Evolutionary conservation across 2,329 filamentous ascomycete species (phyloP), one percentile per base, ranked within the genome.

Genomic region (Diatrype stigma): DNA sequence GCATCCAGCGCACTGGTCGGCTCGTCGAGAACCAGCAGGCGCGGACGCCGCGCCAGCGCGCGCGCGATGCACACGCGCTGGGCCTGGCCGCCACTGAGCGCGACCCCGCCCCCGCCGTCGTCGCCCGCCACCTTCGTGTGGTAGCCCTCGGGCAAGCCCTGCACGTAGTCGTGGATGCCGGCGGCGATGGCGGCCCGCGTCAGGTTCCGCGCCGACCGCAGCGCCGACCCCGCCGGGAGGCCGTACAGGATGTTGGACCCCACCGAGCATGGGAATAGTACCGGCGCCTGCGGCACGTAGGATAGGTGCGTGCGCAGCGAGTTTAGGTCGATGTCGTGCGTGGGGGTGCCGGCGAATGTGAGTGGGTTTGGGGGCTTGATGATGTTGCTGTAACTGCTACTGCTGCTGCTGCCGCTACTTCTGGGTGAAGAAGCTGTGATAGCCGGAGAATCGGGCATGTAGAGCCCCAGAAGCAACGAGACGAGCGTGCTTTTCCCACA

Each of bases 401-500:
- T 16, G 34, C 16, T 16, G n/a, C 0, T 37, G 16, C 3, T 12
- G 1, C 6, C 2, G 40, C 28, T 11, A 4, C 10, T 30, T 30
- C 26, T 30, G 26, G 26, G 26, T 30, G 26, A 30, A 10, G 26
- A 10, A 30, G 26, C 26, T 5, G 10, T 30, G 26, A 30, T 30
- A 7, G 45, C 50, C 2, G 35, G 45, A n/a, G 51, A 30, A 0
- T 62, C 56, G 5, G 78, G 75, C 2, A 67, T 57, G 58, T 94
- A 90, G 0, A 96, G 75, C 1, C 86, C 82, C 3, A 95, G 71
- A 0, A 97, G 74, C 0, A 97, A 72, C 0, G 87, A 81, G 0
- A 87, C 79, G 34, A 96, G 77, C 0, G 93, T 96, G 14, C 87
- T 92, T 70, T 99, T 97, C 1, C 94, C 93, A n/a, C 87, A 89